Evolutionary conservation across 306 rosid genomes (phyloP), one percentile per base, ranked within the genome.

Genomic region (Carpinus viminea): DNA sequence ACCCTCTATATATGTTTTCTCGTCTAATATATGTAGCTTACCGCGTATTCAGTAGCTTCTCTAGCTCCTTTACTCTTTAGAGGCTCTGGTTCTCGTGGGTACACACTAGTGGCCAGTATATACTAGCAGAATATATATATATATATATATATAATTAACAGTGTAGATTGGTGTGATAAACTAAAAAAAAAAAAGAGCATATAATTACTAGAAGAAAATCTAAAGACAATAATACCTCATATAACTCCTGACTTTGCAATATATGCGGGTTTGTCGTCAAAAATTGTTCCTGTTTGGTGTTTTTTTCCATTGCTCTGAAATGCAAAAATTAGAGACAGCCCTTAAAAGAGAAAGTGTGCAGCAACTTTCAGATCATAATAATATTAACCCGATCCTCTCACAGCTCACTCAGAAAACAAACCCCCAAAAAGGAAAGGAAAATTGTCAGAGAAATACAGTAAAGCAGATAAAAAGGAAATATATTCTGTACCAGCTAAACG

Each of bases 31-130:
- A 45, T 7, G 4, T 45, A 45, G 48, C 7, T 45, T 7, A 7
- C 90, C 68, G 21, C 47, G 93, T 89, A 57, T 89, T 88, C 43
- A 46, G 84, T 82, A 56, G 68, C 84, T 26, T 64, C 76, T 56
- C 93, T 13, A 91, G 81, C 78, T 91, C 89, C 78, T 82, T 86
- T 20, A 91, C 89, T 89, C 78, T 82, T 86, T n/a, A 91, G 87
- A 76, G 87, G 83, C 64, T 78, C 74, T 0, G 85, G 72, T 53
- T 91, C 97, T 45, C 88, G 75, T 9, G 97, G 93, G 79, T 83
- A 89, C 34, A 89, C 93, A 72, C 86, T 87, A 43, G 87, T 91
- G 73, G 85, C 90, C 74, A 91, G 69, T 24, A 89, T 87, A 75
- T 87, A 87, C 92, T 87, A 83, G 15, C 72, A 84, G 62, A 48